Evolutionary conservation across 257 asterid genomes (phyloP), one percentile per base, ranked within the genome.

Genomic region (Verbena officinalis): DNA sequence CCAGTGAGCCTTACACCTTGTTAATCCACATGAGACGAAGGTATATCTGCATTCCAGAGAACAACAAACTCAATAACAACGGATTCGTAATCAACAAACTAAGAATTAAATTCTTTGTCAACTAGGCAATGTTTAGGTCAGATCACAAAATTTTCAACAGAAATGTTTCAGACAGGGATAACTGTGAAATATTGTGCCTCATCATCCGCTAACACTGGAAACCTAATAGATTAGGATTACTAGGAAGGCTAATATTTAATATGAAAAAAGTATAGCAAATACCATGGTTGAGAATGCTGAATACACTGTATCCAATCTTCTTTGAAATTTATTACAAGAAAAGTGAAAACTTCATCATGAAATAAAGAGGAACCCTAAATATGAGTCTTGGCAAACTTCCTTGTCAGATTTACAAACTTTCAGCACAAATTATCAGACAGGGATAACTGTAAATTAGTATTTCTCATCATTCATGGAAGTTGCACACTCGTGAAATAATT

Each of bases 351-450:
- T 1, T 14, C 10, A 1, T 13, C 2, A 10, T 12, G 12, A 17
- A 15, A 14, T 0, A 9, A 15, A 19, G 48, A 19, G 12, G 2
- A 6, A 15, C 0, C 19, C 12, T 22, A 43, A 17, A 3, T 1
- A 15, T 0, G 43, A 34, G 12, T 36, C 8, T 4, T 4, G 39
- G 71, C 53, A 59, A 51, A 54, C 50, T 64, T 64, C 63, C 62
- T 66, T 67, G 88, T 84, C 96, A 86, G 95, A 82, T 78, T n/a
- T 69, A 78, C 79, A 81, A 56, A 59, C 3, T 14, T 57, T 80
- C 92, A 83, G 64, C 87, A 82, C 20, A 54, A 14, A 43, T n/a
- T 24, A 66, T 89, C 93, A 83, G 96, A 86, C 95, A 84, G 93
- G 95, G 96, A 86, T 89, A 89, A 89, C 96, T 86, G 95, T 74